phyloP scores from a whole-genome alignment of 2,329 filamentous ascomycete genomes.

The Colletotrichum agaves region DNA sequence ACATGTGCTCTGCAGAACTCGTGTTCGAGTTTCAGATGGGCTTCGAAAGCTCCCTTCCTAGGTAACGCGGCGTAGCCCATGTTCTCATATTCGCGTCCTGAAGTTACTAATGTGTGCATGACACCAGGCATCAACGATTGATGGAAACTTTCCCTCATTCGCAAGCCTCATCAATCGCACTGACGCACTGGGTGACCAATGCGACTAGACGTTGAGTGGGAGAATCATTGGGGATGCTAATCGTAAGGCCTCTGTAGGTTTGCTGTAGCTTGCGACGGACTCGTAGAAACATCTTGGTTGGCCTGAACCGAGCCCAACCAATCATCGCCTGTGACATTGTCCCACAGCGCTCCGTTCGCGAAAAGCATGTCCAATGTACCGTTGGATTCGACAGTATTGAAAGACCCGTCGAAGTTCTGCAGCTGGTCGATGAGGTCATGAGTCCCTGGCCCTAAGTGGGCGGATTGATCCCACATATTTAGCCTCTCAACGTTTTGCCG shows the following conservation, averaged over 20 bases:
- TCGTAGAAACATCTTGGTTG: slow-evolving; percentile 14
- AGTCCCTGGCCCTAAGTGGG: slow-evolving; percentile 6
- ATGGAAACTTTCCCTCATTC: too few species aligned
- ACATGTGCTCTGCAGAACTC: too few species aligned
- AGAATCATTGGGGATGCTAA: not conserved
- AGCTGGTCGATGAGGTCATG: slow-evolving; percentile 30
- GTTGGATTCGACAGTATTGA: slow-evolving; percentile 29
- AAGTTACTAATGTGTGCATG: too few species aligned
- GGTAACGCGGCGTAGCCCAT: too few species aligned
- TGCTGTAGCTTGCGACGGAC: not conserved
- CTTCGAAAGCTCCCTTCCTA: too few species aligned
- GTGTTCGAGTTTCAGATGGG: too few species aligned
- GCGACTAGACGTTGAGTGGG: too few species aligned
- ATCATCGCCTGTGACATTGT: slow-evolving; percentile 22
- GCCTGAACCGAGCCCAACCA: slow-evolving; percentile 30
- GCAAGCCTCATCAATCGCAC: too few species aligned
- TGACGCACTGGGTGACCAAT: too few species aligned
- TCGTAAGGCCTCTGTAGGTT: slow-evolving; percentile 27
- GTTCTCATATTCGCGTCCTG: too few species aligned
- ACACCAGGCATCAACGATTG: too few species aligned
- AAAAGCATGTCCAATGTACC: slow-evolving; percentile 34
- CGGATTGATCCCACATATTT: slow-evolving; percentile 19
- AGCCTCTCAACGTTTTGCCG: slow-evolving; percentile 12
- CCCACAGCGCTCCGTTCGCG: slow-evolving; percentile 27
- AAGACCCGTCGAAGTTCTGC: slow-evolving; percentile 31